These are phyloP conservation scores for Carex myosuroides DNA, from an alignment of 176 grass and related monocot species.

Conservation along the genomic window DNA sequence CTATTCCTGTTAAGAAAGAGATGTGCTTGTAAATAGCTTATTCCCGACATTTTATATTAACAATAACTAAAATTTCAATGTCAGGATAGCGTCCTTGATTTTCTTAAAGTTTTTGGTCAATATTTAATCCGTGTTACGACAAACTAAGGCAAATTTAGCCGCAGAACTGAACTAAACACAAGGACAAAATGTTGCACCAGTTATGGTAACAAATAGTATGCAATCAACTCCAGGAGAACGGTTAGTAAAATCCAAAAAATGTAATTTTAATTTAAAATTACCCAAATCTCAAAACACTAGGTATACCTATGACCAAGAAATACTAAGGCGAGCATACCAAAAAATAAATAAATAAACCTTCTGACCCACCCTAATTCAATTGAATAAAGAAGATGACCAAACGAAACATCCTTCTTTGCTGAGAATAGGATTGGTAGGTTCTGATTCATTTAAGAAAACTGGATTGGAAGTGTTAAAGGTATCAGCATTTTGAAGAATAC, in stretches of 20 bases:
- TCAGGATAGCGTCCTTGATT: not conserved
- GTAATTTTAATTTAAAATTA: not conserved
- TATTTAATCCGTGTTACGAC: not conserved
- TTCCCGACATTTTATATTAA: not conserved
- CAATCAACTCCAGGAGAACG: not conserved
- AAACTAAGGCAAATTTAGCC: not conserved
- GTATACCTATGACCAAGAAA: not conserved
- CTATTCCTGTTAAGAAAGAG: conserved; percentile 46
- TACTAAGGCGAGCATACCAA: not conserved
- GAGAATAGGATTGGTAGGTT: not conserved
- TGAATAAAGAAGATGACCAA: not conserved
- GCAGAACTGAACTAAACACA: not conserved
- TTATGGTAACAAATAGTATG: not conserved
- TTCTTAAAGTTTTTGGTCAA: not conserved
- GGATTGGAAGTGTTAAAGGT: not conserved
- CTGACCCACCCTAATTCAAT: not conserved
- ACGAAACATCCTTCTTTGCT: not conserved
- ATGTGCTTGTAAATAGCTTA: not conserved
- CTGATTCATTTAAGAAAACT: not conserved
- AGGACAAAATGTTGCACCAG: not conserved
- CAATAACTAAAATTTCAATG: not conserved
- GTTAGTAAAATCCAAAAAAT: not conserved
- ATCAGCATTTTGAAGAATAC: not conserved
- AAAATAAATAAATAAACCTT: not conserved
- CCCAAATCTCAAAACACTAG: not conserved